Base-by-base conservation (phyloP, 805 yeast genomes). In the Candida jianshihensis region DNA sequence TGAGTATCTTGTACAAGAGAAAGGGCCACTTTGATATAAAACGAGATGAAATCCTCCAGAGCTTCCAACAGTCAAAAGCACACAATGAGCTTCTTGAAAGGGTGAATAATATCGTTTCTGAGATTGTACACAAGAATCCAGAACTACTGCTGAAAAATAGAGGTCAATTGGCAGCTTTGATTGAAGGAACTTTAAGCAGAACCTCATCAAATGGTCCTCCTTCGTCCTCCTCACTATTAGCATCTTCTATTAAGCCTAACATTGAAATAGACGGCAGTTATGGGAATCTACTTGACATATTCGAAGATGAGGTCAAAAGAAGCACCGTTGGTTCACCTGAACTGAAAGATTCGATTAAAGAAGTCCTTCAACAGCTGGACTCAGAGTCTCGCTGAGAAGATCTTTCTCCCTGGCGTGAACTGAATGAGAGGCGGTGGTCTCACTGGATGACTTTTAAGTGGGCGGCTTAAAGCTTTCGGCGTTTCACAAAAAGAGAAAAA, bases 161-260 rank as follows among this genome's bases (percentile, higher is more conserved):
- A 20, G 54, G 53, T 1, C 51, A 47, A n/a, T 37, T 48, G 9
- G 46, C 50, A 6, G 57, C 49, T 2, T 22, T 48, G 32, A 38
- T 53, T 4, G 48, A 39, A 19, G 57, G 57, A 18, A 37, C 42
- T 10, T 37, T 43, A 5, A 39, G 44, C 12, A 34, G 43, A 6
- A 36, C 34, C 26, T 11, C 22, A 24, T 24, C n/a, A 24, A 10
- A 7, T 8, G 14, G 14, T 25, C n/a, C 35, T 20, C 35, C 19
- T 19, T n/a, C 5, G 14, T 12, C 18, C 6, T 14, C 11, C 20
- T 16, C 28, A 38, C 11, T 11, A 21, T 11, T 21, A 14, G 29
- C 29, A 6, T 14, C 33, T 14, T 24, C 18, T 16, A 36, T 31
- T 12, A 31, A 32, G 2, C 37, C 33, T 4, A 34, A 21, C 7